Conservation (phyloP, 2,329 filamentous ascomycete genomes). For the Nemania sp. region DNA sequence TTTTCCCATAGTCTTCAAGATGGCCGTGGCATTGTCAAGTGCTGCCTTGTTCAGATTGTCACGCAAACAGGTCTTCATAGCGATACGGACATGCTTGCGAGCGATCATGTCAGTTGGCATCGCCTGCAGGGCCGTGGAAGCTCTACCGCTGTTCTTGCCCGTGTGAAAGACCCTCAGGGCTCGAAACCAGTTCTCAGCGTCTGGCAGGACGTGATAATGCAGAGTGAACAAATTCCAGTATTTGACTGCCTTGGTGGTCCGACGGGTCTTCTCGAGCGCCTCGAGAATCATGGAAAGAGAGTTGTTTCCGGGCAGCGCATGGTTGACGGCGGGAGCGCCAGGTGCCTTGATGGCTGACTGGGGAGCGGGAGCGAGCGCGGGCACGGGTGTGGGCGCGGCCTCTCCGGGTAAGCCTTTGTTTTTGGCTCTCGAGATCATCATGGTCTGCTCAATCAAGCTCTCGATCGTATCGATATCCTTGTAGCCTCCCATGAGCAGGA, state of each 20-base stretch:
- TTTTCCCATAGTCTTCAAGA: constrained; percentile 66
- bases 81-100: constrained; percentile 67
- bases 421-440: constrained; percentile 66
- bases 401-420: constrained; percentile 39
- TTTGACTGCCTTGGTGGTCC: constrained; percentile 62
- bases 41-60: constrained; percentile 77
- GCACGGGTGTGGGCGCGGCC: constrained; percentile 1
- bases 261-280: constrained; percentile 62
- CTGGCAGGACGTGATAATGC: constrained; percentile 66
- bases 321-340: constrained; percentile 32
- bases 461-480: constrained; percentile 73
- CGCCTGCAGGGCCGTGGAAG: constrained; percentile 60
- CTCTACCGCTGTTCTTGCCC: constrained; percentile 66
- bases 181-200: constrained; percentile 68
- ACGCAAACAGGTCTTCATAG: constrained; percentile 71
- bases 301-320: constrained; percentile 55
- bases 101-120: constrained; percentile 52
- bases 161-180: constrained; percentile 69
- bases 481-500: constrained; percentile 69
- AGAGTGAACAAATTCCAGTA: constrained; percentile 80
- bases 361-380: background rate
- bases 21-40: constrained; percentile 63
- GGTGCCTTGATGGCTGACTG: constrained; percentile 21
- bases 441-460: constrained; percentile 77
- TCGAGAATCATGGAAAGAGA: constrained; percentile 71